These are phyloP conservation scores for Cercospora beticola DNA, from an alignment of 2,329 filamentous ascomycete species.

Conservation along the genomic window DNA sequence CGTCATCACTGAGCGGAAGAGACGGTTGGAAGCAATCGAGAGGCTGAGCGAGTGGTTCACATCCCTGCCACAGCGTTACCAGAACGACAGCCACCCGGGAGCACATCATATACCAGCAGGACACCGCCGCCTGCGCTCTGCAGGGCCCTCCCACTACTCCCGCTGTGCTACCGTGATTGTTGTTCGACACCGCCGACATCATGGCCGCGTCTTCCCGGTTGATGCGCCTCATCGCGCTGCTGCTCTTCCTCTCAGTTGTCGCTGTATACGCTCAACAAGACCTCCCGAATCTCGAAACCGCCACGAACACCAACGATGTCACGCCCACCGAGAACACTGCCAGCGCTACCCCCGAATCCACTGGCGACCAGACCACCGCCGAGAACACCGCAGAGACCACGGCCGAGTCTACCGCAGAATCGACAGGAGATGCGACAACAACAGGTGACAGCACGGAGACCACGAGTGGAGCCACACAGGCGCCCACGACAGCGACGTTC, in stretches of 20 bases:
- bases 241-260: constrained; percentile 28
- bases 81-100: constrained; percentile 12
- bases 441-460: constrained; percentile 23
- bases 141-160: constrained; percentile 2
- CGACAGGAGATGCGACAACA: constrained; percentile 27
- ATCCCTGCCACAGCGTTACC: constrained; percentile 12
- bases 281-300: constrained; percentile 33
- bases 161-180: constrained; percentile 9
- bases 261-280: constrained; percentile 31
- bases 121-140: neutral
- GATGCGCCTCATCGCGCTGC: constrained; percentile 25
- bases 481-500: constrained; percentile 10
- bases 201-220: constrained; percentile 13
- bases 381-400: constrained; percentile 25
- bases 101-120: constrained; percentile 11
- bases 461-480: constrained; percentile 26
- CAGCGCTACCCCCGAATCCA: constrained; percentile 14
- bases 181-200: neutral
- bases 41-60: constrained; percentile 5
- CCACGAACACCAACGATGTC: constrained; percentile 26
- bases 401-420: constrained; percentile 19
- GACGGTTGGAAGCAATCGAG: neutral
- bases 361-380: constrained; percentile 15
- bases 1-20: neutral
- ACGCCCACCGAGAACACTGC: constrained; percentile 13